These are phyloP conservation scores for Torulaspora microellipsoides DNA, from an alignment of 805 yeast genomes.

Conservation along the genomic window DNA sequence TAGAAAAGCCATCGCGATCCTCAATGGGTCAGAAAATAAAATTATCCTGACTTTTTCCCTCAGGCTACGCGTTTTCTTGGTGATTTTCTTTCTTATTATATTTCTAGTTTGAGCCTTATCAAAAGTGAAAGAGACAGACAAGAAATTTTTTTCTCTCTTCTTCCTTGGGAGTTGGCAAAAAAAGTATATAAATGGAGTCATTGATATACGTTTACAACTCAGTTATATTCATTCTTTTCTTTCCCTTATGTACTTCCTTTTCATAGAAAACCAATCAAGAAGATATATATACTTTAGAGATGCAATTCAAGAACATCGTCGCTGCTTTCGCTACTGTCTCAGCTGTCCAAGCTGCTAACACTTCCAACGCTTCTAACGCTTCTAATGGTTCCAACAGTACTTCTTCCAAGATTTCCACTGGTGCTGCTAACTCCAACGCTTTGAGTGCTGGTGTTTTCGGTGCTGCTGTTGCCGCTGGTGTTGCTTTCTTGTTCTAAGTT, in stretches of 20 bases:
- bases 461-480: conserved; percentile 84
- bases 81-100: too few relatives aligned
- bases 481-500: conserved; percentile 46
- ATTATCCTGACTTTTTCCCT: too few relatives aligned
- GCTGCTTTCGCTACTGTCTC: conserved; percentile 67
- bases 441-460: conserved; percentile 72
- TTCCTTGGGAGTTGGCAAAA: conserved; percentile 7
- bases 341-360: conserved; percentile 62
- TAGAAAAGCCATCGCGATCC: too few relatives aligned
- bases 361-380: conserved; percentile 44
- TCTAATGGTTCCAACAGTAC: conserved; percentile 39
- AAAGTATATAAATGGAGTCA: conserved; percentile 1
- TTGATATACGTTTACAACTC: background rate
- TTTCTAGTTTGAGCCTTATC: too few relatives aligned
- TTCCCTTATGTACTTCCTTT: too few relatives aligned
- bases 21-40: too few relatives aligned
- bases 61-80: too few relatives aligned
- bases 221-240: too few relatives aligned
- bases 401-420: conserved; percentile 40
- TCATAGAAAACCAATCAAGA: too few relatives aligned
- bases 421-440: conserved; percentile 51
- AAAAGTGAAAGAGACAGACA: background rate
- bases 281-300: conserved; percentile 30
- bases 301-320: conserved; percentile 70
- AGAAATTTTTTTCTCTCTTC: background rate